A percentile compares a stretch with the other conserved stretches of the same genome.
Evolutionary conservation across 1,284 basidiomycete genomes (phyloP).

Genomic region (Trametes sp.): DNA sequence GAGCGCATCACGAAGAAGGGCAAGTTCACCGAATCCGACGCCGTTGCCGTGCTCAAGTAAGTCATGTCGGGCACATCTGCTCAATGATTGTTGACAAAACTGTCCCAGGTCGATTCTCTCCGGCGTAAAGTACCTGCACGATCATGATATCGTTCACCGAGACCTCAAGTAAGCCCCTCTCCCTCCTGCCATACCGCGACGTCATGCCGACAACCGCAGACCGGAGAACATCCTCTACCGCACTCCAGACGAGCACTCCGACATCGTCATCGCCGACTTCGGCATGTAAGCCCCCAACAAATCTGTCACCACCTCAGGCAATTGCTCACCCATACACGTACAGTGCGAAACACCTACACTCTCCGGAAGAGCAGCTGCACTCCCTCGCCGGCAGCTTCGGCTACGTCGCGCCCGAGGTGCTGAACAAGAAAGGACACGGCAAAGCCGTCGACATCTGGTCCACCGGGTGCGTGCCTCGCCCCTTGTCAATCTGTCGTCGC

Average conservation of each 20-base stretch:
- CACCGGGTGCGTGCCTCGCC: constrained; percentile 68
- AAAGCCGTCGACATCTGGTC: constrained; percentile 96
- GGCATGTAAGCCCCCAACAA: constrained; percentile 71
- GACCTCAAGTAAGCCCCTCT: constrained; percentile 76
- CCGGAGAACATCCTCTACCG: constrained; percentile 96
- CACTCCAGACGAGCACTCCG: constrained; percentile 73
- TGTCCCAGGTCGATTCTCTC: constrained; percentile 71
- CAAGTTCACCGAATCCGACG: constrained; percentile 91
- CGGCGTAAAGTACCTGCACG: constrained; percentile 85
- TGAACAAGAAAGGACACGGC: constrained; percentile 85
- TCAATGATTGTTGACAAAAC: neutral
- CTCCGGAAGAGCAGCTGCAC: constrained; percentile 79
- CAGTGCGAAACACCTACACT: constrained; percentile 87
- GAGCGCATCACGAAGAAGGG: constrained; percentile 83
- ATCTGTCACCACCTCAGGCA: neutral
- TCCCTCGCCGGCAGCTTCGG: constrained; percentile 91
- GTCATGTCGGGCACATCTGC: constrained; percentile 34
- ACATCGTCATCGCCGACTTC: constrained; percentile 94
- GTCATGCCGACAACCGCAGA: constrained; percentile 45
- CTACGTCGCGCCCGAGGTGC: constrained; percentile 94
- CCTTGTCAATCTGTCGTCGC: neutral
- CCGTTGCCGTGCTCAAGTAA: constrained; percentile 73
- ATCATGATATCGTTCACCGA: constrained; percentile 90
- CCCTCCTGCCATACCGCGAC: neutral
- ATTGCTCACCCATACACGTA: neutral